Evolutionary conservation across 2,329 filamentous ascomycete genomes (phyloP).

Genomic region (Ophiostoma himal-ulmi): DNA sequence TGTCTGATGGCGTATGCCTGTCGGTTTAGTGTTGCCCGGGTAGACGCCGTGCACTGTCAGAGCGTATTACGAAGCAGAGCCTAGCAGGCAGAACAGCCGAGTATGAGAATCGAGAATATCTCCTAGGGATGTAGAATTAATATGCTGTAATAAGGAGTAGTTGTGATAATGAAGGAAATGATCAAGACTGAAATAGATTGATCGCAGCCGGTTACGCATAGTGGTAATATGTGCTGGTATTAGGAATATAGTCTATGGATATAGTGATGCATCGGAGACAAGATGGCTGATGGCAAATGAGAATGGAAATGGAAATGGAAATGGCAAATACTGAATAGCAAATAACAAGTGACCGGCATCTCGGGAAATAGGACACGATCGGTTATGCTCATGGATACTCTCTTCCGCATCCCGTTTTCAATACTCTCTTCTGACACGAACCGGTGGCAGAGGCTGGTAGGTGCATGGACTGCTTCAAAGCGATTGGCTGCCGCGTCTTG

Average conservation of each 20-base stretch:
- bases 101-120: neutral
- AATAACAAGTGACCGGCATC: no score
- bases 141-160: neutral
- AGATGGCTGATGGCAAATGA: no score
- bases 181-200: neutral
- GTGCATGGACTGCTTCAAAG: no score
- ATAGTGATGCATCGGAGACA: neutral
- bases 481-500: conserved; percentile 1
- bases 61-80: neutral
- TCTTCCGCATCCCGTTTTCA: no score
- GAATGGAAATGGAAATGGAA: no score
- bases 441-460: neutral
- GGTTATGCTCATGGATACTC: no score
- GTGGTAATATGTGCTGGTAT: neutral
- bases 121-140: neutral
- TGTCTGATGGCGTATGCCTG: neutral
- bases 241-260: neutral
- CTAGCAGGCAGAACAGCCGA: neutral
- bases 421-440: neutral
- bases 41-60: neutral
- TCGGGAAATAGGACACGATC: no score
- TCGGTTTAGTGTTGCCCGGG: neutral
- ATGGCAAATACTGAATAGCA: neutral
- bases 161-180: neutral
- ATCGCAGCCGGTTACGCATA: neutral